Evolutionary conservation across 345 rosid species (phyloP), one percentile per base, ranked within the genome.

Genomic region (Mercurialis annua): DNA sequence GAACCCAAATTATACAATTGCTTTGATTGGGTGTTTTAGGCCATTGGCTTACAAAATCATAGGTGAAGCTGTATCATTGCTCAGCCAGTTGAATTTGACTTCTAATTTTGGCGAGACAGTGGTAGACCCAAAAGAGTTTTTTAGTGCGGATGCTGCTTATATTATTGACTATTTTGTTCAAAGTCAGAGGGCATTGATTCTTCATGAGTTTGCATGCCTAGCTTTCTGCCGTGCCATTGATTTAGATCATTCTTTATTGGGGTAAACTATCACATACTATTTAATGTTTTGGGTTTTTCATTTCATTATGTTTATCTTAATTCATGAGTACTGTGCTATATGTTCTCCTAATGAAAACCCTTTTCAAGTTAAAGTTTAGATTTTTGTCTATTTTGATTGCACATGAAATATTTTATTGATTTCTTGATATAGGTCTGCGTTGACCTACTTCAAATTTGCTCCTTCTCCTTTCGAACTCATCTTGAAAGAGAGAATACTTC

Each of bases 171-270:
- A 71, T 52, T 87, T 80, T 54, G 77, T 74, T 72, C 81, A 60
- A 66, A 77, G 76, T 70, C 89, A 88, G 62, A 82, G 69, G 81
- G 87, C 85, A 51, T 66, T 93, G 80, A 73, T 78, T 72, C 92
- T 93, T 71, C 97, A 93, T 3, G 97, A 90, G 85, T 80, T 89
- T 63, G 86, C 90, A 79, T 93, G 97, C 80, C 74, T 93, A 70
- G 97, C 94, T 21, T 85, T 93, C 54, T 78, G 89, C 70, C 94
- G 91, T 11, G 85, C 90, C 58, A 84, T 90, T 73, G 94, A 87
- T 78, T 83, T 93, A 65, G 87, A 85, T 73, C 77, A 83, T 59
- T 85, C 79, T 69, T 80, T 89, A 69, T 65, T 81, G 69, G 83
- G 89, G 97, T 88, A 84, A 73, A 48, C 43, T 64, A 34, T 42